These are phyloP conservation scores for Zizania palustris DNA, from an alignment of 202 grass and related monocot species.

Conservation along the genomic window DNA sequence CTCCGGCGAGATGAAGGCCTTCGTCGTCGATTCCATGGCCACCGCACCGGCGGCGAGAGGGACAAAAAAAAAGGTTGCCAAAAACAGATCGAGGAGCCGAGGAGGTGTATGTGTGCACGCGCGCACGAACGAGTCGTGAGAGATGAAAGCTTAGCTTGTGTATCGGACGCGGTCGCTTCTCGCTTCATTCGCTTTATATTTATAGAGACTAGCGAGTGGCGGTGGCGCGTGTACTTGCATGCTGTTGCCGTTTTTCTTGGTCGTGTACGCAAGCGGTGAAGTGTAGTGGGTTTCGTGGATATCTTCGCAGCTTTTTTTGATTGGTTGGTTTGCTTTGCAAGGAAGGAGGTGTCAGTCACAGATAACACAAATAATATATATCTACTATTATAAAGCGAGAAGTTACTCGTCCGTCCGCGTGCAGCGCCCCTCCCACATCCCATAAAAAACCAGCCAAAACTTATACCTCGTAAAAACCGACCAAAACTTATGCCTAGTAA, in stretches of 20 bases:
- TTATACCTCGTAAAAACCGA: no score
- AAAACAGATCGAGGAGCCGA: no score
- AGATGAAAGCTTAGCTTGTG: constrained; percentile 14
- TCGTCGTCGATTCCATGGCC: constrained; percentile 47
- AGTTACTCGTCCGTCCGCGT: no score
- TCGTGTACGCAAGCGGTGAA: constrained; percentile 55
- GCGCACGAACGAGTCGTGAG: not conserved
- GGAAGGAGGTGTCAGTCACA: constrained; percentile 19
- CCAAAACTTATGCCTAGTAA: no score
- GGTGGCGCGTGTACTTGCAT: not conserved
- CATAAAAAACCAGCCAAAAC: no score
- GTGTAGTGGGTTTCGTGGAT: constrained; percentile 34
- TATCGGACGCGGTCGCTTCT: not conserved
- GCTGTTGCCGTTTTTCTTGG: constrained; percentile 30
- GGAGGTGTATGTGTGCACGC: not conserved
- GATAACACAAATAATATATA: no score
- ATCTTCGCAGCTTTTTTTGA: constrained; percentile 13
- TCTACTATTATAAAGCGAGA: no score
- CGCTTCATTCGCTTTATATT: constrained; percentile 44
- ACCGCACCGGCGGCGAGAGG: constrained; percentile 26
- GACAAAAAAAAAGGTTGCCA: not conserved
- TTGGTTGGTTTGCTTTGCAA: constrained; percentile 28
- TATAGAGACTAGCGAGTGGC: no score
- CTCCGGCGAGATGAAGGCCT: constrained; percentile 52
- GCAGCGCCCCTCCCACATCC: no score